These are phyloP conservation scores for Hansenula lynferdii DNA, from an alignment of 1,139 yeast species.

Conservation along the genomic window DNA sequence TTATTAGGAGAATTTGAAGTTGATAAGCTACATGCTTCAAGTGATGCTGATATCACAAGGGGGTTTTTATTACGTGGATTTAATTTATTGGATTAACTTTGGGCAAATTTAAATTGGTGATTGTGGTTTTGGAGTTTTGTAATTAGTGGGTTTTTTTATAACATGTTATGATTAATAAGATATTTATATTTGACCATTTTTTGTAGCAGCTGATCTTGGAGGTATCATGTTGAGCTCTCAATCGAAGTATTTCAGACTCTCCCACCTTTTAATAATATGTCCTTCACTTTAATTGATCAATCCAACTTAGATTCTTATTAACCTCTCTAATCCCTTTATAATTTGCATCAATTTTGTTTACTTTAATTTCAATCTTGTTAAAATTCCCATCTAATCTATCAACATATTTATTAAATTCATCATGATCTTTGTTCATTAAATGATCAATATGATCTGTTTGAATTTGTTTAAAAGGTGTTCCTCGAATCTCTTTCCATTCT, in stretches of 20 bases:
- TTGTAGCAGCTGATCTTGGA: too few species aligned
- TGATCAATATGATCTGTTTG: not conserved
- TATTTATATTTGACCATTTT: too few species aligned
- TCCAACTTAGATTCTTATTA: constrained; percentile 1
- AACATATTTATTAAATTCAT: not conserved
- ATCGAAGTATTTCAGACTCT: too few species aligned
- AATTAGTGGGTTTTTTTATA: too few species aligned
- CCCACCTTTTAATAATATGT: too few species aligned
- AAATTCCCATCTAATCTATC: not conserved
- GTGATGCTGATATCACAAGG: constrained; percentile 18
- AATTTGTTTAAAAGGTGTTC: not conserved
- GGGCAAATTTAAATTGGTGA: too few species aligned
- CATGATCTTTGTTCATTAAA: not conserved
- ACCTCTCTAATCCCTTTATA: not conserved
- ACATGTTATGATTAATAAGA: too few species aligned
- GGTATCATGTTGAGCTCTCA: too few species aligned
- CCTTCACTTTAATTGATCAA: not conserved
- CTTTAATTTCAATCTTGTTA: constrained; percentile 3
- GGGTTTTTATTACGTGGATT: constrained; percentile 1
- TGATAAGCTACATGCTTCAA: constrained; percentile 20
- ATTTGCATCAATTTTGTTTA: not conserved
- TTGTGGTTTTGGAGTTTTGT: too few species aligned
- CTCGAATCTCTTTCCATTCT: constrained; percentile 1
- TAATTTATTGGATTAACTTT: too few species aligned
- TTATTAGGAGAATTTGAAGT: constrained; percentile 30